A percentile compares a stretch with the other conserved stretches of the same genome.
Evolutionary conservation across 2,329 filamentous ascomycete genomes (phyloP).

Genomic region (Cucurbitaria berberidis): DNA sequence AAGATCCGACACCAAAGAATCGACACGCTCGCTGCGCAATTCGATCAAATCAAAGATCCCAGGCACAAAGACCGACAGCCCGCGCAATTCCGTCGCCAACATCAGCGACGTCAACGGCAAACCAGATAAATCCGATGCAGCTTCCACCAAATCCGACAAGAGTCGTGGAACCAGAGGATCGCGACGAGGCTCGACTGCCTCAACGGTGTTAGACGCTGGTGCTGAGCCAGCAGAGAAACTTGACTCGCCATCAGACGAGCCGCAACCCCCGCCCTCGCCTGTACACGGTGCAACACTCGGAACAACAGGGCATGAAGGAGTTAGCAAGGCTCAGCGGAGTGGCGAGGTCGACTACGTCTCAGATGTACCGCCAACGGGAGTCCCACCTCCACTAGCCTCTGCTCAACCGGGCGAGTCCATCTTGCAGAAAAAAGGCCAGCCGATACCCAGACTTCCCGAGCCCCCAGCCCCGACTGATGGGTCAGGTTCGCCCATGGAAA

Average conservation of each 20-base stretch:
- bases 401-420: slow-evolving; percentile 87
- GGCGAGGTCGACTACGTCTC: slow-evolving; percentile 96
- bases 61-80: slow-evolving; percentile 77
- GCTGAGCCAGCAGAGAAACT: slow-evolving; percentile 43
- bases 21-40: slow-evolving; percentile 81
- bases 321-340: slow-evolving; percentile 79
- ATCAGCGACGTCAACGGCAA: slow-evolving; percentile 60
- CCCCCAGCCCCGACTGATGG: slow-evolving; percentile 56
- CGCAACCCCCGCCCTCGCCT: slow-evolving; percentile 77
- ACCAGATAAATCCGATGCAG: slow-evolving; percentile 73
- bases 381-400: slow-evolving; percentile 59
- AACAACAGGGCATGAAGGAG: slow-evolving; percentile 75
- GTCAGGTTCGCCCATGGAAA: slow-evolving; percentile 70
- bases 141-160: slow-evolving; percentile 74
- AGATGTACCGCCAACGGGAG: slow-evolving; percentile 79
- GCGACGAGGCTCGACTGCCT: slow-evolving; percentile 45
- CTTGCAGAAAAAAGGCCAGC: slow-evolving; percentile 78
- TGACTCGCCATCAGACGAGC: slow-evolving; percentile 39
- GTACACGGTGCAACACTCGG: slow-evolving; percentile 78
- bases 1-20: slow-evolving; percentile 92
- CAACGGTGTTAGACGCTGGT: slow-evolving; percentile 51
- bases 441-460: slow-evolving; percentile 67
- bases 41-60: slow-evolving; percentile 88
- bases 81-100: slow-evolving; percentile 70
- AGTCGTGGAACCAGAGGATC: slow-evolving; percentile 56